These are phyloP conservation scores for Skeletonema marinoi DNA, from an alignment of 108 stramenopile genomes.

Conservation along the genomic window DNA sequence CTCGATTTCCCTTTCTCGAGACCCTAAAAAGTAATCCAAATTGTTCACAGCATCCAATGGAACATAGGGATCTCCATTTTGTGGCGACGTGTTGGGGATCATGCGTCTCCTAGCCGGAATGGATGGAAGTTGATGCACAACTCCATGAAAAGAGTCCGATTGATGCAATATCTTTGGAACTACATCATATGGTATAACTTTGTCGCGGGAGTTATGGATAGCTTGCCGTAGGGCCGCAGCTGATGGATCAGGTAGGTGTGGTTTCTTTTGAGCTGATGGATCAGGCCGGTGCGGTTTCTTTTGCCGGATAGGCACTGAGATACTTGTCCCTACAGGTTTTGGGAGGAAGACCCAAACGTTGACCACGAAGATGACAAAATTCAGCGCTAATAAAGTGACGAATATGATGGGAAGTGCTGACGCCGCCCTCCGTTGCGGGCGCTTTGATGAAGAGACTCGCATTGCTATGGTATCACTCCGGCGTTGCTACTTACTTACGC, in stretches of 20 bases:
- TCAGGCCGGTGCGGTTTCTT: too few species aligned
- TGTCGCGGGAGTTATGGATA: background rate
- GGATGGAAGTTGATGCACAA: conserved; percentile 7
- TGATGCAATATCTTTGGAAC: conserved; percentile 2
- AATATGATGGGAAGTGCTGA: background rate
- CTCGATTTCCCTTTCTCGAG: conserved; percentile 14
- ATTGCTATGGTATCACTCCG: background rate
- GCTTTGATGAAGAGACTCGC: background rate
- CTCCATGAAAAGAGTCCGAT: background rate
- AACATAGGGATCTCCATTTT: background rate
- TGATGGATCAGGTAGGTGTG: background rate
- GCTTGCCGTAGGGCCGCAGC: background rate
- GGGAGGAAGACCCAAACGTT: background rate
- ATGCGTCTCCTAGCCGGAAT: conserved; percentile 3
- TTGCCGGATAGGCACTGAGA: background rate
- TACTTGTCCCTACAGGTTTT: background rate
- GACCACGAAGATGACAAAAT: background rate
- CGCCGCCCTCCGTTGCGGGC: background rate
- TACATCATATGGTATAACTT: background rate
- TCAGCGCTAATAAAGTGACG: background rate
- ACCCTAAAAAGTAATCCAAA: conserved; percentile 39
- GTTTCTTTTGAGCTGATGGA: too few species aligned
- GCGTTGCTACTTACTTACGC: too few species aligned
- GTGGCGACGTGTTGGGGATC: background rate
- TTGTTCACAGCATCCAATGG: conserved; percentile 31